A percentile compares a stretch with the other conserved stretches of the same genome.
Evolutionary conservation across 2,329 filamentous ascomycete species (phyloP).

Genomic region (Alternaria arbusti): DNA sequence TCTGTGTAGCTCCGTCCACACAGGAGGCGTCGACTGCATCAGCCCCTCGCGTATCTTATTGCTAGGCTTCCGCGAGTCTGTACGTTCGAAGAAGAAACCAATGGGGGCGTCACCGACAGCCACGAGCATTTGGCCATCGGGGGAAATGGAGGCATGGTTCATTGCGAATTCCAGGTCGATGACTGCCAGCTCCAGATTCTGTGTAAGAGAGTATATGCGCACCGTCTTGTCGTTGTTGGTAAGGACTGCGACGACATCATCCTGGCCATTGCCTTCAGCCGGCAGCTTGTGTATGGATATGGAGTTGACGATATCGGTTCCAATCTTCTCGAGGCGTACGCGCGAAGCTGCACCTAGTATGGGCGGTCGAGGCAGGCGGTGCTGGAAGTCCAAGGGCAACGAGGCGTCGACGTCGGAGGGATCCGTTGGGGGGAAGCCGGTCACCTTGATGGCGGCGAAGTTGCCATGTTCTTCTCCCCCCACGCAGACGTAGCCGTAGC

Average conservation of each 20-base stretch:
- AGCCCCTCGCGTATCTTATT: slow-evolving; percentile 31
- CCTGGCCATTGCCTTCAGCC: slow-evolving; percentile 49
- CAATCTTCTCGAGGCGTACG: slow-evolving; percentile 64
- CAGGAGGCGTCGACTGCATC: slow-evolving; percentile 29
- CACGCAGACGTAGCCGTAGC: slow-evolving; percentile 86
- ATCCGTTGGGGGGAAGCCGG: slow-evolving; percentile 49
- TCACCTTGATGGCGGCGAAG: slow-evolving; percentile 78
- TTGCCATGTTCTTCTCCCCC: slow-evolving; percentile 85
- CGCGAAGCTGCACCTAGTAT: slow-evolving; percentile 43
- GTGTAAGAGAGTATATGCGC: slow-evolving; percentile 77
- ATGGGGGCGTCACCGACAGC: slow-evolving; percentile 88
- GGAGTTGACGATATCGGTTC: slow-evolving; percentile 70
- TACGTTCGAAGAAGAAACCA: slow-evolving; percentile 78
- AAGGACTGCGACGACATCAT: slow-evolving; percentile 74
- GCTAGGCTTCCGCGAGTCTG: slow-evolving; percentile 41
- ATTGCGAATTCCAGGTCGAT: slow-evolving; percentile 82
- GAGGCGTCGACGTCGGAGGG: slow-evolving; percentile 62
- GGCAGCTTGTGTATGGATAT: slow-evolving; percentile 66
- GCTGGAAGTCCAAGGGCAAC: slow-evolving; percentile 59
- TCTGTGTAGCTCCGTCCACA: slow-evolving; percentile 52
- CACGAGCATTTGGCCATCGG: slow-evolving; percentile 79
- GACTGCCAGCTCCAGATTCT: slow-evolving; percentile 71
- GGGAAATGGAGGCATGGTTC: slow-evolving; percentile 93
- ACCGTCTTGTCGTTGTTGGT: slow-evolving; percentile 93
- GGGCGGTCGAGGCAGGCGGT: slow-evolving; percentile 44